Base-by-base conservation (phyloP, 2,329 filamentous ascomycete species). In the Xenoacremonium recifei region DNA sequence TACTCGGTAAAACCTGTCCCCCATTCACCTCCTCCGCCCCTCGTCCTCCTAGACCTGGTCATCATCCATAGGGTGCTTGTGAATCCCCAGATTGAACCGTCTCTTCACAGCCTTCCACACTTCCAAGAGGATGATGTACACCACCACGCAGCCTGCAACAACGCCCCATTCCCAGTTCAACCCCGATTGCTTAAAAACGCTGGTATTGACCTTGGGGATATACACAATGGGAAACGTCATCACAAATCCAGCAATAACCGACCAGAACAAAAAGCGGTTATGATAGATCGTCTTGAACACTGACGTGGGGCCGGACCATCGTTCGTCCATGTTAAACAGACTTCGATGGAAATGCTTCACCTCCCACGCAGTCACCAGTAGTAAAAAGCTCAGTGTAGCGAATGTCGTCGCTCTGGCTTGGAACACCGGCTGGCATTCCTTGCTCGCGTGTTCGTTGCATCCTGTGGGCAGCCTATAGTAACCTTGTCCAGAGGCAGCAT, bases 131-230 rank as follows among this genome's bases (percentile, higher is more conserved):
- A 64, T 64, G 36, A 88, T 69, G 62, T 87, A 89, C 7, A 77
- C 59, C 2, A 76, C 62, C 1, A 83, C 72, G 23, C 72, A 77
- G 15, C 78, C 72, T 34, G 77, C 69, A 1, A 89, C 84, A 3
- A 89, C 70, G 2, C 76, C 82, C 85, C 84, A 89, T 57, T 89
- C 84, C 82, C 84, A 87, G 3, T 69, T 73, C 42, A 89, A 82
- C 1, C 76, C 79, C 32, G 72, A 71, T 59, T 89, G 85, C 64
- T 86, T 84, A 67, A 88, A 88, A 2, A 88, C 84, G 3, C 68
- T 64, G 1, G 70, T 72, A 59, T 87, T 86, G 51, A 89, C 70
- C 18, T 77, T 73, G 0, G 85, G 85, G 27, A 88, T 77, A 58
- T 89, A 89, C 18, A 85, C 68, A 19, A 83, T 73, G 0, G 81